Conservation (phyloP, 208 protist species). For the Trypanosomatidae sp. region DNA sequence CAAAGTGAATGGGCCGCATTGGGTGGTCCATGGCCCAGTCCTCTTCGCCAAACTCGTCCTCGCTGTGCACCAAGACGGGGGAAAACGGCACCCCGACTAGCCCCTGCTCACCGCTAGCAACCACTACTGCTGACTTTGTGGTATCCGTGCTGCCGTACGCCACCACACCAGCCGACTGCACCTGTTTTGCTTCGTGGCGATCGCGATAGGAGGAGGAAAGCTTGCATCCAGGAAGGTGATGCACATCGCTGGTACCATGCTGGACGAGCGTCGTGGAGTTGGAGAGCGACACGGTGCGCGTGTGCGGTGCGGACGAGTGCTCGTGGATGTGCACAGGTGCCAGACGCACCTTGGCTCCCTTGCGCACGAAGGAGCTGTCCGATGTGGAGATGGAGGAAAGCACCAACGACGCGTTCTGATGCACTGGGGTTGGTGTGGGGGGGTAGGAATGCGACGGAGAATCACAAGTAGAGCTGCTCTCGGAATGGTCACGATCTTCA, state of each 20-base stretch:
- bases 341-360: constrained; percentile 40
- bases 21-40: constrained; percentile 79
- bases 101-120: not conserved
- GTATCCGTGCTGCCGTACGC: constrained; percentile 21
- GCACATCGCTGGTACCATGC: constrained; percentile 1
- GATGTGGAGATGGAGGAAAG: constrained; percentile 43
- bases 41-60: constrained; percentile 70
- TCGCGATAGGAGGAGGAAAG: constrained; percentile 7
- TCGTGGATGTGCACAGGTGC: constrained; percentile 25
- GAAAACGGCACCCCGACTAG: constrained; percentile 7
- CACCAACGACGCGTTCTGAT: constrained; percentile 29
- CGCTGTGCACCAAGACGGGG: constrained; percentile 30
- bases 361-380: constrained; percentile 32
- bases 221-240: constrained; percentile 21
- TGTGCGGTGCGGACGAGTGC: not conserved
- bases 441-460: constrained; percentile 1
- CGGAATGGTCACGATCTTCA: not conserved
- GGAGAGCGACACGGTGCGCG: not conserved
- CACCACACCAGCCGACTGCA: constrained; percentile 5
- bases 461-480: not conserved
- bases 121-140: not conserved
- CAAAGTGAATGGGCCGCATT: constrained; percentile 74
- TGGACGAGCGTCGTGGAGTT: not conserved
- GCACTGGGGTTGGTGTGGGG: not conserved
- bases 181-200: constrained; percentile 6